Percentiles rank a stretch among this genome's conserved stretches.
phyloP scores from a whole-genome alignment of 1,284 basidiomycete genomes.

The Ceratobasidium sp. region DNA sequence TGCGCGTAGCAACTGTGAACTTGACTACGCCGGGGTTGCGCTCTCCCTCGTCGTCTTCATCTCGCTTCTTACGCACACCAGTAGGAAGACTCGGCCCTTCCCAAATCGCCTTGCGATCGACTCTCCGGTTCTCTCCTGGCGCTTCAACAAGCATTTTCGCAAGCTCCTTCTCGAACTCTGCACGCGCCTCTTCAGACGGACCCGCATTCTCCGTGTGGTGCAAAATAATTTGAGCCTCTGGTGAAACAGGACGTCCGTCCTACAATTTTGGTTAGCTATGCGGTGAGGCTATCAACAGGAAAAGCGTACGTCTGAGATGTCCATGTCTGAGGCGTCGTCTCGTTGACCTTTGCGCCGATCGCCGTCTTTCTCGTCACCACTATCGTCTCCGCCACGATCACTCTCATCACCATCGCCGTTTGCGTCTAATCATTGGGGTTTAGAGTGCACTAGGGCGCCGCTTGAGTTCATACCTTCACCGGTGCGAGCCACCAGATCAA shows the following conservation, averaged over 20 bases:
- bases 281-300: background rate
- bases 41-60: conserved; percentile 65
- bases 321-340: conserved; percentile 64
- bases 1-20: conserved; percentile 94
- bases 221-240: conserved; percentile 68
- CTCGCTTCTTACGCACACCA: conserved; percentile 68
- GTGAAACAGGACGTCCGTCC: conserved; percentile 78
- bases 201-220: conserved; percentile 74
- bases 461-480: conserved; percentile 65
- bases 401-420: conserved; percentile 52
- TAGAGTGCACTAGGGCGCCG: background rate
- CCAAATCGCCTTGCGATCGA: conserved; percentile 88
- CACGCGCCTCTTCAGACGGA: conserved; percentile 88
- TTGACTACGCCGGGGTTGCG: conserved; percentile 77
- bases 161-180: conserved; percentile 95
- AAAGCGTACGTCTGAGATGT: conserved; percentile 49
- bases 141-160: conserved; percentile 94
- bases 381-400: conserved; percentile 79
- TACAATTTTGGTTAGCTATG: conserved; percentile 48
- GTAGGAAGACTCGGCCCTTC: conserved; percentile 85
- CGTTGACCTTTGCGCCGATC: conserved; percentile 69
- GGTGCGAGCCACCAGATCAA: conserved; percentile 72
- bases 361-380: conserved; percentile 66
- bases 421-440: conserved; percentile 16
- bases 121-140: conserved; percentile 83